A percentile compares a stretch with the other conserved stretches of the same genome.
phyloP scores from a whole-genome alignment of 176 grass and related monocot species.

The Oryza longistaminata region DNA sequence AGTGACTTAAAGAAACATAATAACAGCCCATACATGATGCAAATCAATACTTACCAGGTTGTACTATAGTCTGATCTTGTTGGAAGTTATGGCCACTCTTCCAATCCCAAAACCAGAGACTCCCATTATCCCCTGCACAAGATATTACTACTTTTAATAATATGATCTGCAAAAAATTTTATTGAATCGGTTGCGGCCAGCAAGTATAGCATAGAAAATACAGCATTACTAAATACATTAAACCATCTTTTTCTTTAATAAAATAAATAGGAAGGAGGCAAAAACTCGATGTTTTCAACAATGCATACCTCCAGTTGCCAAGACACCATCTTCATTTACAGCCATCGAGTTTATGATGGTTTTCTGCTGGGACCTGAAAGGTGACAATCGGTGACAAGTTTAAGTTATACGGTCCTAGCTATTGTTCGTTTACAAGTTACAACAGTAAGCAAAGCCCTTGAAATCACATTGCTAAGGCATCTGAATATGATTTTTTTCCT shows the following conservation, averaged over 20 bases:
- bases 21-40: background rate
- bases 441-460: background rate
- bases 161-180: background rate
- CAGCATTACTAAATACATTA: background rate
- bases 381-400: background rate
- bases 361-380: constrained; percentile 90
- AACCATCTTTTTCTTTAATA: background rate
- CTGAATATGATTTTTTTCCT: background rate
- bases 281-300: background rate
- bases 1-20: constrained; percentile 9
- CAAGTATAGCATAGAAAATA: constrained; percentile 14
- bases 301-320: constrained; percentile 85
- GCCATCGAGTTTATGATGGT: constrained; percentile 97
- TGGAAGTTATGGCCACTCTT: constrained; percentile 99
- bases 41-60: constrained; percentile 62
- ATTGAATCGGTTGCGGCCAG: background rate
- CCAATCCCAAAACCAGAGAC: constrained; percentile 99
- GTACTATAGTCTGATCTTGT: constrained; percentile 92
- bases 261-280: background rate
- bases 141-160: background rate
- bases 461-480: background rate
- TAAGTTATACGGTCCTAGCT: background rate
- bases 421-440: background rate
- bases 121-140: constrained; percentile 93
- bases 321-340: constrained; percentile 94